phyloP scores from a whole-genome alignment of 2,329 filamentous ascomycete species.

The Periconia digitata region DNA sequence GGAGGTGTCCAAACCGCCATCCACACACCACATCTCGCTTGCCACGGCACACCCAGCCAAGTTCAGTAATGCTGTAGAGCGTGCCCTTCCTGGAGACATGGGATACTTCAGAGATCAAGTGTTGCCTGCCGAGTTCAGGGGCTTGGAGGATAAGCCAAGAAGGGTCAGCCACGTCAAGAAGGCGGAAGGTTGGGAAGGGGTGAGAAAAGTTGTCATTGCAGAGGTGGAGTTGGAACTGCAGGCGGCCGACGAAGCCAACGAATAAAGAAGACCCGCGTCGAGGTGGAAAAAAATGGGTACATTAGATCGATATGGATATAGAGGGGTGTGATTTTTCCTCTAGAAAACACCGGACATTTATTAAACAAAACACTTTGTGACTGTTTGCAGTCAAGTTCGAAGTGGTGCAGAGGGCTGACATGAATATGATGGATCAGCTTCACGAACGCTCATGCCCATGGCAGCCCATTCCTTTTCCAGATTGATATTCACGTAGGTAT shows the following conservation, averaged over 20 bases:
- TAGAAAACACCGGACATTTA: not conserved
- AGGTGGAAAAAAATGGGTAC: no score
- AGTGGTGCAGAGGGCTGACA: no score
- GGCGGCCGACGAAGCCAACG: conserved; percentile 27
- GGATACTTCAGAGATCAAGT: conserved; percentile 78
- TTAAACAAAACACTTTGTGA: not conserved
- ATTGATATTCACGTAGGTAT: conserved; percentile 16
- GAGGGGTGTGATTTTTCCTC: no score
- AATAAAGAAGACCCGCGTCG: no score
- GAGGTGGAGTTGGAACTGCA: conserved; percentile 61
- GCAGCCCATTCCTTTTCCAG: conserved; percentile 20
- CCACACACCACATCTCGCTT: conserved; percentile 73
- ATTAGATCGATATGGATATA: no score
- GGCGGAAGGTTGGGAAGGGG: conserved; percentile 67
- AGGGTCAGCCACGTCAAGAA: conserved; percentile 70
- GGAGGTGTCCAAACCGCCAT: conserved; percentile 49
- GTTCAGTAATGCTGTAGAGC: conserved; percentile 81
- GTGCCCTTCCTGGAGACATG: conserved; percentile 70
- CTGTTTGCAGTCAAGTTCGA: not conserved
- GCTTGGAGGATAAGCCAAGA: conserved; percentile 73
- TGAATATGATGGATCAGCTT: no score
- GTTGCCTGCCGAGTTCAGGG: conserved; percentile 78
- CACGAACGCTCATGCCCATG: conserved; percentile 10
- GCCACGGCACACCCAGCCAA: conserved; percentile 96
- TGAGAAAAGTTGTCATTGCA: conserved; percentile 72